phyloP scores from a whole-genome alignment of 805 yeast genomes.

The Clavispora phyllophila region DNA sequence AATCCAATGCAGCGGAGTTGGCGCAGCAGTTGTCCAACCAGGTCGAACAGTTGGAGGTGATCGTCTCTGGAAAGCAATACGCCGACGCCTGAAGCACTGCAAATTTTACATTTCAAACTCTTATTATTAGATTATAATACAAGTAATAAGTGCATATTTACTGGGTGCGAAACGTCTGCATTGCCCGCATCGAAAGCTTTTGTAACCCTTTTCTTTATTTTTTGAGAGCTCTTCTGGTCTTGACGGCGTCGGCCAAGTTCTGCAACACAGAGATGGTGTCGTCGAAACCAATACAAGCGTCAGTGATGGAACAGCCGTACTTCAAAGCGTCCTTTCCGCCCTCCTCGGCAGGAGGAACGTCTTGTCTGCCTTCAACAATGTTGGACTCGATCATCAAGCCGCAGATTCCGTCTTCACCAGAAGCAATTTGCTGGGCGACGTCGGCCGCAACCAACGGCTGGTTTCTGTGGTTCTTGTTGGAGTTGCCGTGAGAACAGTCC shows the following conservation, averaged over 20 bases:
- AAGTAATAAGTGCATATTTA: background rate
- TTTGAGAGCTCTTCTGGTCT: conserved; percentile 56
- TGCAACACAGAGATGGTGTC: conserved; percentile 77
- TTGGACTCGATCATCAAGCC: conserved; percentile 97
- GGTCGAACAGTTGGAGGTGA: conserved; percentile 17
- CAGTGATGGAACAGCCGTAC: conserved; percentile 96
- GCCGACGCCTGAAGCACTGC: background rate
- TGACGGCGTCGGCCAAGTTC: conserved; percentile 77
- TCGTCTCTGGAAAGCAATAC: conserved; percentile 1
- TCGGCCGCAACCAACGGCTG: conserved; percentile 88
- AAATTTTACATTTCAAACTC: background rate
- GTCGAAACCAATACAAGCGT: conserved; percentile 93
- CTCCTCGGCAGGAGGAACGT: conserved; percentile 53
- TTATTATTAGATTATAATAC: background rate
- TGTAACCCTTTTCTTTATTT: too few relatives aligned
- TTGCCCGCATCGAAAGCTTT: too few relatives aligned
- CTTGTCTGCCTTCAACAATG: conserved; percentile 87
- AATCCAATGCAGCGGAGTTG: conserved; percentile 14
- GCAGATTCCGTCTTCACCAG: conserved; percentile 74
- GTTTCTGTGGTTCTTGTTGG: conserved; percentile 87
- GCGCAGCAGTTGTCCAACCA: conserved; percentile 22
- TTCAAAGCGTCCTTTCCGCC: conserved; percentile 54
- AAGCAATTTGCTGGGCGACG: conserved; percentile 76
- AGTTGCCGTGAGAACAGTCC: conserved; percentile 98
- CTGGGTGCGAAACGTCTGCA: background rate